A percentile compares a stretch with the other conserved stretches of the same genome.
These are phyloP conservation scores for Corymbia maculata DNA, from an alignment of 345 rosid genomes.

Conservation along the genomic window DNA sequence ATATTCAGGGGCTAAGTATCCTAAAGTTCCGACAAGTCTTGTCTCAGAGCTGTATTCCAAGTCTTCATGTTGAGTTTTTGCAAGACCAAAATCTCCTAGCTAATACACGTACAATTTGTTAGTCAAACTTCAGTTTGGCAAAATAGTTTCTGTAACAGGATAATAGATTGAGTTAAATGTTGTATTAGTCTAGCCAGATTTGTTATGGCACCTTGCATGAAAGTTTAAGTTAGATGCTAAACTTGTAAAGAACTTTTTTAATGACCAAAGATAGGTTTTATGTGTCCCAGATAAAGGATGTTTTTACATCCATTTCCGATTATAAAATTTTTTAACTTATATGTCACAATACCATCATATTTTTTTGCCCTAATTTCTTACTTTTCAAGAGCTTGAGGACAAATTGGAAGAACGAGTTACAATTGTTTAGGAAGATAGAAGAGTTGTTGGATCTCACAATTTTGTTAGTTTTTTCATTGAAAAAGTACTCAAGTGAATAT, in stretches of 20 bases:
- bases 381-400: neutral
- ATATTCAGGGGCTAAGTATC: conserved; percentile 62
- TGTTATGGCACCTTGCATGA: neutral
- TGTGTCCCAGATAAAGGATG: neutral
- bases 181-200: neutral
- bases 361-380: neutral
- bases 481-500: neutral
- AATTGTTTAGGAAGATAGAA: neutral
- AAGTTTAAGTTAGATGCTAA: neutral
- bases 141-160: neutral
- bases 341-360: neutral
- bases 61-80: conserved; percentile 30
- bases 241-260: neutral
- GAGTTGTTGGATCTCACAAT: neutral
- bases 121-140: neutral
- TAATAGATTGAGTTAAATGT: neutral
- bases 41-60: conserved; percentile 44
- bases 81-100: conserved; percentile 72
- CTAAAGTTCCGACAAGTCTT: conserved; percentile 42
- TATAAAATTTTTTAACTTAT: neutral
- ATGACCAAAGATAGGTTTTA: neutral
- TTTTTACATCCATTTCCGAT: neutral
- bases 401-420: neutral
- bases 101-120: neutral
- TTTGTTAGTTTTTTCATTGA: neutral